Evolutionary conservation across 176 grass and related monocot species (phyloP), one percentile per base, ranked within the genome.

Genomic region (Oryza brachyantha): DNA sequence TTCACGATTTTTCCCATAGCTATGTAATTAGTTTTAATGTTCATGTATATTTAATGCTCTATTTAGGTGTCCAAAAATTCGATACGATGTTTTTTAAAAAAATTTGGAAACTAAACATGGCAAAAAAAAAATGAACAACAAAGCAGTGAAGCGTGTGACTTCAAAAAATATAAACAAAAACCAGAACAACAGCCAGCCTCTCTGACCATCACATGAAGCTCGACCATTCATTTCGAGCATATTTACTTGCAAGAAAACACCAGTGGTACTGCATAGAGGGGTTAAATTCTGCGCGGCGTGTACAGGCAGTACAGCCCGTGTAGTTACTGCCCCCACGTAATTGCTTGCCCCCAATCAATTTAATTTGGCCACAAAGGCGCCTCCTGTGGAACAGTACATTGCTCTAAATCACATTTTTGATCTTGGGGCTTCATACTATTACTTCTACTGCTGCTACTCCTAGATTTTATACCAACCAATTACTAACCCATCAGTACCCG

Each of bases 161-260:
- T 45, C 54, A 71, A 70, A 67, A 36, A 5, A 19, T 6, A 48
- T 19, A 19, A 48, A 48, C 13, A 19, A 21, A 52, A 52, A 52
- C 19, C 8, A 52, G n/a, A n/a, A n/a, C 48, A 21, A 52, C 8
- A 22, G 1, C 7, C n/a, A 38, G 19, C 25, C 35, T 4, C 58
- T 63, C 37, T 25, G 66, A 14, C 78, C 37, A 13, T 82, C 68
- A 82, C 79, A 73, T 65, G 69, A 82, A 73, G 29, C 79, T 24
- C 58, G 41, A 24, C 79, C 79, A 82, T 82, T 82, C 64, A 73
- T 61, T 82, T 73, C 29, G n/a, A 57, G 61, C 54, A 35, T 64
- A 64, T 73, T 82, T 52, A 82, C 80, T 35, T 54, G 80, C 79
- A 82, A 82, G 6, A 3, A 39, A 52, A 82, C 80, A 73, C 19